Evolutionary conservation across 768 basidiomycete genomes (phyloP).

Genomic region (Scleroderma bovista): DNA sequence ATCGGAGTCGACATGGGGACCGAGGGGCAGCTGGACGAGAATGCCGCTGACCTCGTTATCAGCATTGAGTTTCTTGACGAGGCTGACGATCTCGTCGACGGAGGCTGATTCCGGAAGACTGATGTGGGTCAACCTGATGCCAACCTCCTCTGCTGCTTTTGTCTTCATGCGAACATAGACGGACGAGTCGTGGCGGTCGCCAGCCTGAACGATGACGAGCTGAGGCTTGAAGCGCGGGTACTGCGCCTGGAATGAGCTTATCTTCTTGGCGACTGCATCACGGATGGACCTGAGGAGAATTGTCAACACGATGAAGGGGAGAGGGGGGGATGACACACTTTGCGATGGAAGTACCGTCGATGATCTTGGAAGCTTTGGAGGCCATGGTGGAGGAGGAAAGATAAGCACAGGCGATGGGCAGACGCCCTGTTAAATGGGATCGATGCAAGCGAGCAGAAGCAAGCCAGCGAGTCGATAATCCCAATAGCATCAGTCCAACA

Average conservation of each 20-base stretch:
- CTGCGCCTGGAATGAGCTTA: conserved; percentile 54
- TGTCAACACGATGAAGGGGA: conserved; percentile 9
- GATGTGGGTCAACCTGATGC: conserved; percentile 83
- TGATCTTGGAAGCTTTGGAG: conserved; percentile 51
- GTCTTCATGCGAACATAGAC: conserved; percentile 97
- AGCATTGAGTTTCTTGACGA: conserved; percentile 77
- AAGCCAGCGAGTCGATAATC: neutral
- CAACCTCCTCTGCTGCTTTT: conserved; percentile 92
- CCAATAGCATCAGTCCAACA: neutral
- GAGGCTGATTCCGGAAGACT: conserved; percentile 60
- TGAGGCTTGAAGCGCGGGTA: conserved; percentile 89
- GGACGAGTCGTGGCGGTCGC: conserved; percentile 82
- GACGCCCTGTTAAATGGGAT: conserved; percentile 5
- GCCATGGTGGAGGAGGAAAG: conserved; percentile 27
- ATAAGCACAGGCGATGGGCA: neutral
- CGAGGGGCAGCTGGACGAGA: conserved; percentile 92
- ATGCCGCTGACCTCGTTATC: conserved; percentile 83
- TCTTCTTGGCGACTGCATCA: conserved; percentile 63
- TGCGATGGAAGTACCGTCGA: conserved; percentile 82
- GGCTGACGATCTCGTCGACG: conserved; percentile 68
- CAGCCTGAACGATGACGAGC: conserved; percentile 91
- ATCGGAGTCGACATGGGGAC: conserved; percentile 71
- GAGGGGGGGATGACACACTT: conserved; percentile 47
- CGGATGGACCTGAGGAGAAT: conserved; percentile 65
- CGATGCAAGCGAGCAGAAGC: conserved; percentile 1